Base-by-base conservation (phyloP, 345 rosid species). In the Noccaea bulbosa region DNA sequence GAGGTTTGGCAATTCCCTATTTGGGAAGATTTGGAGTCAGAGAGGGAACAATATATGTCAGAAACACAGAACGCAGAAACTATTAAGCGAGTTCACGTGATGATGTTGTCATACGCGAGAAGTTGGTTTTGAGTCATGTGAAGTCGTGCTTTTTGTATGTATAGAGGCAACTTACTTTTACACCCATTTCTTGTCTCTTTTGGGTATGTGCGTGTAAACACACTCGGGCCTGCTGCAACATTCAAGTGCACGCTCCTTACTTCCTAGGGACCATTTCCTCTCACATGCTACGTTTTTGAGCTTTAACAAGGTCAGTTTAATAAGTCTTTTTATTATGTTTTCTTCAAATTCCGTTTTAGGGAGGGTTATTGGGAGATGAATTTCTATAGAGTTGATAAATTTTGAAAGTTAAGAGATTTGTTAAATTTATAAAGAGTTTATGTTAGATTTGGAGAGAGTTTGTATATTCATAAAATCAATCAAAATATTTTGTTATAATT, bases 71-170 rank as follows among this genome's bases (percentile, higher is more conserved):
- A 32, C 46, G 65, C 37, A 39, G 60, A 48, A 30, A 37, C 53
- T 46, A 48, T 58, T 73, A 41, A 73, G 61, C 48, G 77, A 57
- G 39, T 73, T 73, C 77, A 73, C 72, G 77, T 73, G 77, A 73
- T 32, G 66, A 6, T 65, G 65, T 73, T 65, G 65, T 48, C 55
- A 57, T 65, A 57, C 1, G 58, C 6, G 49, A 52, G 43, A 45
- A 44, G 66, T 7, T 45, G 53, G 11, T 61, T 65, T 14, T 44
- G 54, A 43, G 61, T 46, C 39, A 16, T 63, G 68, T 17, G 55
- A 43, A 63, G 16, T 35, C 45, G 30, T 63, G 53, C 15, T 44
- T 30, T 32, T 62, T 48, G 1, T 47, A 7, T 17, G 6, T 47
- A 20, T 47, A 8, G 38, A 35, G 38, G 7, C 38, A 38, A n/a